Evolutionary conservation across 2,329 filamentous ascomycete species (phyloP).

Genomic region (Didymella pinodella): DNA sequence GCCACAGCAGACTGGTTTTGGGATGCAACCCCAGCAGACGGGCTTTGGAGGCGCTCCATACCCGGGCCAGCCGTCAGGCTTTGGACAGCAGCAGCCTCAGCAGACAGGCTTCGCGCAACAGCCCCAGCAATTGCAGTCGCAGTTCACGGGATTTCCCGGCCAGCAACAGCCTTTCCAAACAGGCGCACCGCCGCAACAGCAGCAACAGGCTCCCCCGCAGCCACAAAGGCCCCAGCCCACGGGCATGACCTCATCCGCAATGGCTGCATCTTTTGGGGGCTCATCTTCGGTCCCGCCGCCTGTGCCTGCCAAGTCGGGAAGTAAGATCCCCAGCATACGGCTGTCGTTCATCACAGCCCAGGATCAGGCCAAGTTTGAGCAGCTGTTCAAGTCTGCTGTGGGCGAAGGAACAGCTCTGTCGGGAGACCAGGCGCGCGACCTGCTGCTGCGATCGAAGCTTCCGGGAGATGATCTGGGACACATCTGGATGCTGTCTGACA

Average conservation of each 20-base stretch:
- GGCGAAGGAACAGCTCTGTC: constrained; percentile 85
- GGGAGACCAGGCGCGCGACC: constrained; percentile 88
- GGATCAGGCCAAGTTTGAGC: constrained; percentile 97
- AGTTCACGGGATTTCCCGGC: constrained; percentile 60
- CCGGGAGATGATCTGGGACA: constrained; percentile 87
- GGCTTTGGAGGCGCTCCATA: constrained; percentile 33
- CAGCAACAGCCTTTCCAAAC: constrained; percentile 52
- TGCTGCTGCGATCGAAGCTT: constrained; percentile 86
- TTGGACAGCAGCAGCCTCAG: constrained; percentile 39
- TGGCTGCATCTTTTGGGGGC: constrained; percentile 68
- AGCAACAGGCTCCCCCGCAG: constrained; percentile 61
- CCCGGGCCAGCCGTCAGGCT: constrained; percentile 48
- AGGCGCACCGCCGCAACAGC: constrained; percentile 63
- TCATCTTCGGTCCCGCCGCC: constrained; percentile 60
- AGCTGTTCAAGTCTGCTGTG: constrained; percentile 93
- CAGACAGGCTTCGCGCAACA: constrained; percentile 26
- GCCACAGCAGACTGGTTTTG: constrained; percentile 47
- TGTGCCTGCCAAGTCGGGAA: constrained; percentile 69
- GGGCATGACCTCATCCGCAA: constrained; percentile 69
- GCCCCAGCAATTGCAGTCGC: constrained; percentile 53
- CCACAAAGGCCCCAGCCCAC: constrained; percentile 62
- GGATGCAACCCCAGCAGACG: constrained; percentile 33
- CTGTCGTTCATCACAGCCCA: constrained; percentile 94
- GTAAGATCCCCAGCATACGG: constrained; percentile 91
- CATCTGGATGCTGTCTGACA: constrained; percentile 95